phyloP scores from a whole-genome alignment of 768 basidiomycete genomes.

The Chiua virens region DNA sequence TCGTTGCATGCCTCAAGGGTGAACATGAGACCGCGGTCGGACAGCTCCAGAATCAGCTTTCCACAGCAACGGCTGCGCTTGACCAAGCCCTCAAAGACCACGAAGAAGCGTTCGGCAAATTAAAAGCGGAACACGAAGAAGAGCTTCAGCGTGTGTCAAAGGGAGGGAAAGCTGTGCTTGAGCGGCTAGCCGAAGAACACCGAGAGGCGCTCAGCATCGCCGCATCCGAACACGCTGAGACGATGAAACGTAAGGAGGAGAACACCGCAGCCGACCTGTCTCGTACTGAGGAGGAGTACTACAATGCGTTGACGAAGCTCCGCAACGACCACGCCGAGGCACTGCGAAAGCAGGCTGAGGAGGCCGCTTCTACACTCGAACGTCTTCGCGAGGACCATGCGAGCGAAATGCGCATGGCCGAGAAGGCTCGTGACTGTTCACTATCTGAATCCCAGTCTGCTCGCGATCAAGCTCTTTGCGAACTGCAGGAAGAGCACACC shows the following conservation, averaged over 20 bases:
- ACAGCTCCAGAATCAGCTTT: conserved; percentile 45
- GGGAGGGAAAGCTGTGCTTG: conserved; percentile 53
- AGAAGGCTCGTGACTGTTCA: conserved; percentile 73
- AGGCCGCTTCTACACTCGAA: conserved; percentile 62
- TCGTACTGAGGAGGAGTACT: conserved; percentile 78
- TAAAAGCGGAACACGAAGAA: conserved; percentile 53
- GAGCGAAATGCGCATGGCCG: conserved; percentile 66
- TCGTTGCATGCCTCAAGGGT: conserved; percentile 46
- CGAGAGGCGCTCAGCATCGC: conserved; percentile 49
- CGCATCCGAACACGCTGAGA: conserved; percentile 52
- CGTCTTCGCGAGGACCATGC: conserved; percentile 77
- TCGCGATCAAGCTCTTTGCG: conserved; percentile 57
- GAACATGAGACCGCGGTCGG: conserved; percentile 46
- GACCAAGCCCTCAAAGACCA: conserved; percentile 56
- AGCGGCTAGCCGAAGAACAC: conserved; percentile 52
- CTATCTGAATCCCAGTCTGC: conserved; percentile 74
- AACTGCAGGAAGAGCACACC: conserved; percentile 71
- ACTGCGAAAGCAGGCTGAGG: conserved; percentile 59
- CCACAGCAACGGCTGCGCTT: conserved; percentile 41
- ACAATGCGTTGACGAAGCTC: conserved; percentile 75
- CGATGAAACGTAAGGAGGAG: conserved; percentile 61
- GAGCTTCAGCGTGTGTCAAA: conserved; percentile 52
- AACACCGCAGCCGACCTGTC: conserved; percentile 56
- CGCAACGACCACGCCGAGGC: conserved; percentile 69
- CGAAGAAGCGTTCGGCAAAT: conserved; percentile 56